Evolutionary conservation across 345 rosid genomes (phyloP).

Genomic region (Toxicodendron radicans): DNA sequence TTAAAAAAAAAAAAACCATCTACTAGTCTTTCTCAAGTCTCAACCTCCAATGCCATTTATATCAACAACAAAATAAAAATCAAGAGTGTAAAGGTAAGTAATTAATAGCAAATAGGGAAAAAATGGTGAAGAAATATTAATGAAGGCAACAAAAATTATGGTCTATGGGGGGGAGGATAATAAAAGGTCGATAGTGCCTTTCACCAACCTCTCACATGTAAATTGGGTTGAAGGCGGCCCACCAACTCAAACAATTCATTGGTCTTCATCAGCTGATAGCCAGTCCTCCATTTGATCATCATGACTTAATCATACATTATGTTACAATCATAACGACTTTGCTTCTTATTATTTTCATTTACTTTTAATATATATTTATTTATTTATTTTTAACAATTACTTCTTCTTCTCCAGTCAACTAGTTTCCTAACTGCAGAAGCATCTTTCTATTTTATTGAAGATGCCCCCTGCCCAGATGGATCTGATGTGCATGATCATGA

Average conservation of each 20-base stretch:
- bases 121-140: slow-evolving; percentile 10
- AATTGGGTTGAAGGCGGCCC: slow-evolving; percentile 40
- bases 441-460: too few relatives aligned
- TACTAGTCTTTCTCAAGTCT: neutral
- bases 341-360: neutral
- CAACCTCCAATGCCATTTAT: neutral
- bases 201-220: slow-evolving; percentile 61
- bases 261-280: slow-evolving; percentile 36
- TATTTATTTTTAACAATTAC: too few relatives aligned
- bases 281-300: slow-evolving; percentile 26
- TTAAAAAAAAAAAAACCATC: neutral
- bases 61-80: neutral
- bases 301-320: slow-evolving; percentile 14
- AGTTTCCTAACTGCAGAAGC: too few relatives aligned
- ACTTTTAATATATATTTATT: too few relatives aligned
- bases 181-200: slow-evolving; percentile 48
- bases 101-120: neutral
- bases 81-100: neutral
- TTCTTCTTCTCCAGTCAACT: too few relatives aligned
- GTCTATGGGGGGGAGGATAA: slow-evolving; percentile 21
- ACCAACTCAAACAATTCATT: slow-evolving; percentile 38
- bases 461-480: too few relatives aligned
- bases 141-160: neutral
- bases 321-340: neutral
- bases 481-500: too few relatives aligned